These are phyloP conservation scores for Sclerotinia glacialis DNA, from an alignment of 2,329 filamentous ascomycete genomes.

Conservation along the genomic window DNA sequence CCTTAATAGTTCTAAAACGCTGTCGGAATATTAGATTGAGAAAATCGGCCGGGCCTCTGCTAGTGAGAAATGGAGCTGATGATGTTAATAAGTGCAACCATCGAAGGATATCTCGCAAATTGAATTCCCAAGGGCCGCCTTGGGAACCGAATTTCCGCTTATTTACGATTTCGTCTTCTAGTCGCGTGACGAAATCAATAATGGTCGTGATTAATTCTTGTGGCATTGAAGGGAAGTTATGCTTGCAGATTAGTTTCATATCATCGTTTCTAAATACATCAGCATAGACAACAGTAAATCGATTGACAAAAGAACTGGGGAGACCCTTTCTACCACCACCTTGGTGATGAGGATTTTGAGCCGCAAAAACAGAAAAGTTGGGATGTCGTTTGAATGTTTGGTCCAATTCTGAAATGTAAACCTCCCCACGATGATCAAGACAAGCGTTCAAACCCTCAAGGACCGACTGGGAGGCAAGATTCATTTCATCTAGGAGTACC, in stretches of 20 bases:
- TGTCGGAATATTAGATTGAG: constrained; percentile 80
- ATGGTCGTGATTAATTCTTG: constrained; percentile 60
- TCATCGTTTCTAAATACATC: constrained; percentile 83
- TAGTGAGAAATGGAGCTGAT: constrained; percentile 57
- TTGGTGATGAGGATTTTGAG: constrained; percentile 96
- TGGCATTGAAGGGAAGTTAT: constrained; percentile 67
- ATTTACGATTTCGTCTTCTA: constrained; percentile 69
- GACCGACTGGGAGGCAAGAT: constrained; percentile 92
- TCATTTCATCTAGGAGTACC: constrained; percentile 98
- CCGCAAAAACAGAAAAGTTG: constrained; percentile 90
- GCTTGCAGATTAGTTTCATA: constrained; percentile 74
- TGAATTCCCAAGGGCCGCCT: constrained; percentile 91
- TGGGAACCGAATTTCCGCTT: constrained; percentile 57
- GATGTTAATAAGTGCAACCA: constrained; percentile 75
- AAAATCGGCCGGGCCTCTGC: constrained; percentile 66
- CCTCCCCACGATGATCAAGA: constrained; percentile 91
- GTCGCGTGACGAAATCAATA: constrained; percentile 75
- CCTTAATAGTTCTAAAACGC: constrained; percentile 72
- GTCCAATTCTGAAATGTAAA: constrained; percentile 92
- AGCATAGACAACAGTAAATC: constrained; percentile 96
- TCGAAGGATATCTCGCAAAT: constrained; percentile 82
- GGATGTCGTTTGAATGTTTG: constrained; percentile 89
- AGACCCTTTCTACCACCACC: constrained; percentile 93
- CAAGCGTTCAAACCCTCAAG: constrained; percentile 95
- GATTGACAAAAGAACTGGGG: constrained; percentile 93